Conservation (phyloP, 2,329 filamentous ascomycete genomes). For the Colletotrichum sp. region DNA sequence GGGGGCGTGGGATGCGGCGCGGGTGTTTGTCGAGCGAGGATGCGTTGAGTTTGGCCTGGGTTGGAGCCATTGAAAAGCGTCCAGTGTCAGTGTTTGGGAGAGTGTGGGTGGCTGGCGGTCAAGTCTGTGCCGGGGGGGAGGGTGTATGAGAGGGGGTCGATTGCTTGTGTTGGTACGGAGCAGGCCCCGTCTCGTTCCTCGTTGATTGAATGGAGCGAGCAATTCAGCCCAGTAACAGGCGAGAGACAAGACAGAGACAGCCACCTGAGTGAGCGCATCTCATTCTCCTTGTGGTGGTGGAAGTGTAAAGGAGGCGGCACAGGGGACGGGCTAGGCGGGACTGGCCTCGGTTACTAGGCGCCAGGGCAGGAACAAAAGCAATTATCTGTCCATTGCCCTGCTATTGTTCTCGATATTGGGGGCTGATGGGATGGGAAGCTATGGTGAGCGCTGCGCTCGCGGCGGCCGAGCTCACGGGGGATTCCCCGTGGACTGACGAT, state of each 20-base stretch:
- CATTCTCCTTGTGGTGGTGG: background rate
- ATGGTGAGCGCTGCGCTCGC: background rate
- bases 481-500: background rate
- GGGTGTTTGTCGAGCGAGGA: constrained; percentile 7
- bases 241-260: background rate
- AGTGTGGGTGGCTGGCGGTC: background rate
- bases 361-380: background rate
- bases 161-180: background rate
- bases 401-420: background rate
- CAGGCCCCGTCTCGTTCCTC: background rate
- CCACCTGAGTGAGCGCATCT: background rate
- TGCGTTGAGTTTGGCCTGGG: constrained; percentile 1
- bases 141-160: background rate
- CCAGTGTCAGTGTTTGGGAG: background rate
- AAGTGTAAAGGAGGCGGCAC: background rate
- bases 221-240: background rate
- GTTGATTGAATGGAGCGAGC: background rate
- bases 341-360: background rate
- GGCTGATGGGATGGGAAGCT: background rate
- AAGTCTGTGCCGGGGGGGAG: background rate
- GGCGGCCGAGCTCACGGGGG: background rate
- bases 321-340: background rate
- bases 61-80: background rate
- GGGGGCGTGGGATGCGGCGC: constrained; percentile 5
- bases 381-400: background rate